These are phyloP conservation scores for Fusarium foetens DNA, from an alignment of 2,329 filamentous ascomycete genomes.

Conservation along the genomic window DNA sequence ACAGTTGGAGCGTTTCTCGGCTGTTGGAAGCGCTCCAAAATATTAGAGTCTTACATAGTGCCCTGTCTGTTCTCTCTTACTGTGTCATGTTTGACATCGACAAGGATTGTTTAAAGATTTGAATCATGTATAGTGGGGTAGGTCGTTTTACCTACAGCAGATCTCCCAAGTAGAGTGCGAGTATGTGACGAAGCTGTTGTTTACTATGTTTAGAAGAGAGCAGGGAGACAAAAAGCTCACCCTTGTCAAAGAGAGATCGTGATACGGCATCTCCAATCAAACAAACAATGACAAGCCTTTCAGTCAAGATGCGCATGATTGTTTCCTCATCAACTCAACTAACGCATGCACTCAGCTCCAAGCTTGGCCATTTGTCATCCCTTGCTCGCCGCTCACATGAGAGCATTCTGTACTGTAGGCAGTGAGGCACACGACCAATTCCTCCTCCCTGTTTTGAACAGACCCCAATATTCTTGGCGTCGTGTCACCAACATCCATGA, in stretches of 20 bases:
- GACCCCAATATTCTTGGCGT: constrained; percentile 1
- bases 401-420: neutral
- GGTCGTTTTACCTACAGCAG: neutral
- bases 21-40: neutral
- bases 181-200: constrained; percentile 4
- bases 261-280: neutral
- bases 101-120: constrained; percentile 2
- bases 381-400: constrained; percentile 3
- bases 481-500: constrained; percentile 16
- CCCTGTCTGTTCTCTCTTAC: neutral
- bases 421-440: constrained; percentile 2
- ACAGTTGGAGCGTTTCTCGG: neutral
- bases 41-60: constrained; percentile 24
- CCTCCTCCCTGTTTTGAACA: constrained; percentile 4
- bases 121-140: constrained; percentile 17
- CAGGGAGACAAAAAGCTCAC: neutral
- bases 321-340: neutral
- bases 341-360: neutral
- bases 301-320: neutral
- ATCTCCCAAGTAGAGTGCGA: constrained; percentile 6
- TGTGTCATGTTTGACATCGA: constrained; percentile 3
- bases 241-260: neutral
- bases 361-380: neutral
- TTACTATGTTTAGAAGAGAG: constrained; percentile 22
- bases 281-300: neutral